Percentiles rank a stretch among this genome's conserved stretches.
These are phyloP conservation scores for Geosiphon pyriformis DNA, from an alignment of 192 early-diverging fungal genomes.

Conservation along the genomic window DNA sequence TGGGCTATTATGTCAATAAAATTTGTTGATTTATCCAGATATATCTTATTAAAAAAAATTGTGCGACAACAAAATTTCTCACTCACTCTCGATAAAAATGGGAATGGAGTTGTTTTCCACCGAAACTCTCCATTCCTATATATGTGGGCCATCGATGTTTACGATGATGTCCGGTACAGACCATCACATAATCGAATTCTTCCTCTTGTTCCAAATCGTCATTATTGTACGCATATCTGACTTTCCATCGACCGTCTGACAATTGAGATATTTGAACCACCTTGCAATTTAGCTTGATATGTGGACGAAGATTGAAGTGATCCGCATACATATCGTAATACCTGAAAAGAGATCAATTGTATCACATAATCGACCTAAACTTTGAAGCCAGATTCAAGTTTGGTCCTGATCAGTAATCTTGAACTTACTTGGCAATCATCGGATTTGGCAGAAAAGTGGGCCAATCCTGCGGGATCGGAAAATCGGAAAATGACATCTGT, in stretches of 20 bases:
- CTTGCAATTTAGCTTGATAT: constrained; percentile 51
- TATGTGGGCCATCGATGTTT: constrained; percentile 48
- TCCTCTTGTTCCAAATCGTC: constrained; percentile 34
- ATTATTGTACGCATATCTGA: neutral
- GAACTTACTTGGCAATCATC: constrained; percentile 40
- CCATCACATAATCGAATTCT: constrained; percentile 57
- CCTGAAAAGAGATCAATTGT: constrained; percentile 16
- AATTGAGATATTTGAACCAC: constrained; percentile 44
- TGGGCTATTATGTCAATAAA: constrained; percentile 33
- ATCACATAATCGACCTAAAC: no score
- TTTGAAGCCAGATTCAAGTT: no score
- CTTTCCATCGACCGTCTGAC: constrained; percentile 25
- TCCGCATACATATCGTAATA: constrained; percentile 51
- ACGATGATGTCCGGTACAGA: constrained; percentile 57
- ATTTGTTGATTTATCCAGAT: no score
- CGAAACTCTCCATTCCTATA: constrained; percentile 44
- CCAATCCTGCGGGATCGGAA: constrained; percentile 55
- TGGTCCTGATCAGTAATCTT: no score
- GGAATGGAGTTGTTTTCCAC: constrained; percentile 50
- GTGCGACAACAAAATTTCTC: neutral
- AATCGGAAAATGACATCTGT: constrained; percentile 45
- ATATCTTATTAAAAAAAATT: neutral
- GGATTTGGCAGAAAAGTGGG: constrained; percentile 48
- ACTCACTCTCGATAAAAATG: constrained; percentile 51
- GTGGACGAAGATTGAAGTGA: constrained; percentile 39